A percentile compares a stretch with the other conserved stretches of the same genome.
phyloP scores from a whole-genome alignment of 441 rosid species.

The Eruca vesicaria region DNA sequence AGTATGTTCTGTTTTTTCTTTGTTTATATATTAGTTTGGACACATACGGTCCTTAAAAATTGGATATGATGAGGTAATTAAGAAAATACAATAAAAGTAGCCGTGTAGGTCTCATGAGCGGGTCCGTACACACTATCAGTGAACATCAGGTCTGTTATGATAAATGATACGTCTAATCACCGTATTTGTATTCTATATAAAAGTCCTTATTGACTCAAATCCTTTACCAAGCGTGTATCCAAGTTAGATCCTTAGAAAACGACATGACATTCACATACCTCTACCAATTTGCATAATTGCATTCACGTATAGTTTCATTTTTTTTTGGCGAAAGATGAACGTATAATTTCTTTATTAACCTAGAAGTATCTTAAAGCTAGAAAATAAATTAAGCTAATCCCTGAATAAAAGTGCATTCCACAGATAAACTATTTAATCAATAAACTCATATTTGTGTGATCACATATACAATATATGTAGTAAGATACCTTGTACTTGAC shows the following conservation, averaged over 20 bases:
- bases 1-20: background rate
- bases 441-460: too few species aligned
- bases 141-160: constrained; percentile 20
- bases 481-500: too few species aligned
- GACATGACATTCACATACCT: constrained; percentile 16
- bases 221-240: constrained; percentile 22
- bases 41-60: background rate
- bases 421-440: too few species aligned
- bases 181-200: constrained; percentile 3
- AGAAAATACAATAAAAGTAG: background rate
- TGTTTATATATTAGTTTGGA: background rate
- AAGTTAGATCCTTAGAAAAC: constrained; percentile 28
- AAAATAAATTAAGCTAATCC: too few species aligned
- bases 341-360: too few species aligned
- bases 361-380: too few species aligned
- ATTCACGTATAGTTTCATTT: too few species aligned
- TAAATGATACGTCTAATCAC: constrained; percentile 31
- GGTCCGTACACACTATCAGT: constrained; percentile 19
- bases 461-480: too few species aligned
- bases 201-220: background rate
- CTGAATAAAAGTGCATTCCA: too few species aligned
- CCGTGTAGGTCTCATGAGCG: constrained; percentile 8
- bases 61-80: background rate
- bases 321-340: background rate
- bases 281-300: background rate